Base-by-base conservation (phyloP, 768 basidiomycete species). In the Harrya chromipes region DNA sequence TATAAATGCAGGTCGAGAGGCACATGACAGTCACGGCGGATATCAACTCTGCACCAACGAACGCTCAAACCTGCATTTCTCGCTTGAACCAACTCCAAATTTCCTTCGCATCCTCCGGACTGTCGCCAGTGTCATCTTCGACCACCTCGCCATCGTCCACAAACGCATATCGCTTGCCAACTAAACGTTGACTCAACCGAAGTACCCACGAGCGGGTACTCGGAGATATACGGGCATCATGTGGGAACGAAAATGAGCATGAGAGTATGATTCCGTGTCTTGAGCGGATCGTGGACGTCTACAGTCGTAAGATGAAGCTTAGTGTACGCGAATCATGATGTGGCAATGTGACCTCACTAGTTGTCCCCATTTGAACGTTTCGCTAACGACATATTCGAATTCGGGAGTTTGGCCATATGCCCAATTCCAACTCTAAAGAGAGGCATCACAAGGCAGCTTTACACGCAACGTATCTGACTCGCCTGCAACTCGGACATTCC, bases 361-460 rank as follows among this genome's bases (percentile, higher is more conserved):
- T 27, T 67, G 60, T 10, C 80, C 83, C 81, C 82, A 82, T 4
- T 60, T 40, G 53, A 85, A 84, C n/a, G 63, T 48, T 21, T 63
- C 61, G 4, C 58, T 44, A 12, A 80, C 39, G 3, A 72, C 73
- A 60, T 90, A 88, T 7, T 82, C 85, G 64, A 99, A 98, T 62
- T 95, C 89, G 36, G 94, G 94, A 0, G 94, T 95, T 62, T 94
- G 90, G 0, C 94, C 95, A 60, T 83, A 97, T 13, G 79, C 74
- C 93, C 94, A 98, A 19, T 90, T 79, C 97, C 97, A 97, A 29
- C 78, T 84, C 94, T 94, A 58, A 19, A 46, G 21, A n/a, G 24
- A 41, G 16, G 11, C 0, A 37, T 57, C 20, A 43, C n/a, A 14
- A 12, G 26, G 16, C 1, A 38, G 31, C 6, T 34, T 26, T 20